Base-by-base conservation (phyloP, 2,329 filamentous ascomycete species). In the Fusarium agapanthi region DNA sequence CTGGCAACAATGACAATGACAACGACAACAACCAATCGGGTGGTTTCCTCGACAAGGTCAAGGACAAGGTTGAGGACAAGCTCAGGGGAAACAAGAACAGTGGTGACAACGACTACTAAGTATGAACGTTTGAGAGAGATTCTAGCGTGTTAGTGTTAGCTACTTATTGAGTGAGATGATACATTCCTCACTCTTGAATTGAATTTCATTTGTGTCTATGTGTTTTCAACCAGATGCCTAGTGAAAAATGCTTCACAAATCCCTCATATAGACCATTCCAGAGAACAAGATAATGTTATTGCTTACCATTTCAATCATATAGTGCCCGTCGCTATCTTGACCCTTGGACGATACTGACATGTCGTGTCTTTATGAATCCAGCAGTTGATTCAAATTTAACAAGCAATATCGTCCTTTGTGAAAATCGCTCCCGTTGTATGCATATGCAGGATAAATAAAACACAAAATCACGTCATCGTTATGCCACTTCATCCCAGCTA, bases 51-150 rank as follows among this genome's bases (percentile, higher is more conserved):
- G 88, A 88, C 51, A 90, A 88, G 80, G 63, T 90, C 30, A 81
- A 90, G 79, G 87, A 91, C 81, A 90, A 89, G 83, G 86, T 85
- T 11, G 88, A 88, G 14, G 78, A 80, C 18, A 74, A 86, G 55
- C 73, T 91, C 69, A 80, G 85, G 60, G 81, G 85, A 22, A 81
- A 80, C 57, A 84, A 85, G 67, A 80, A 76, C 60, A 71, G 73
- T 28, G 35, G 35, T 26, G 58, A 67, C 40, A 74, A 73, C 34
- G 73, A 80, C 44, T 79, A 79, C 59, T 71, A 58, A 65, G 41
- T 69, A 48, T 24, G 43, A 12, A 37, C 44, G 15, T 24, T 20
- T 55, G 24, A 63, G 47, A 28, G 58, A 44, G 45, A 28, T 35
- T 35, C 38, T 69, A 69, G 65, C 58, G 58, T 64, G 37, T 54